Evolutionary conservation across 1,284 basidiomycete genomes (phyloP), one percentile per base, ranked within the genome.

Genomic region (Sporisorium sorghi): DNA sequence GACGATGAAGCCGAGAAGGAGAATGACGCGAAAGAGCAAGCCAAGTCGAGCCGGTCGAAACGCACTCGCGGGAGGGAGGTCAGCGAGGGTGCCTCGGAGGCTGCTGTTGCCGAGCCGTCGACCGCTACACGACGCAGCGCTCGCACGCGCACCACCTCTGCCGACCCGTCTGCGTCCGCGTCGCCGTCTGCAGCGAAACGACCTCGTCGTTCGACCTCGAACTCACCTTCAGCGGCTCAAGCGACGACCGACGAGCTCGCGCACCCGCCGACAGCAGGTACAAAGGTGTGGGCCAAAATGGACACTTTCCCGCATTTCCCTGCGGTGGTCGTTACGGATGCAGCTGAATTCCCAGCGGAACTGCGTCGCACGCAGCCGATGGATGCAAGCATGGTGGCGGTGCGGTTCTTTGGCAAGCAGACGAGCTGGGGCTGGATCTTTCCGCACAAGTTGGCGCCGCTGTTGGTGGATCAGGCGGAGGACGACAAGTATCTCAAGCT

Each of bases 221-320:
- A 21, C 30, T 9, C 24, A 23, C 37, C 54, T 43, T 26, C 40
- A 14, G 23, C 21, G 3, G 30, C 44, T 46, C 44, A 49, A 35
- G 51, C 37, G 26, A 24, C 50, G 23, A 14, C 14, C 11, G 50
- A 59, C 11, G 48, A 39, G 17, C 15, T 33, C 23, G 17, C 19
- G 21, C 23, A 43, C 1, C 32, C 39, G 10, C 60, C 67, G 17
- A 42, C 47, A 24, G 39, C 40, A 32, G 71, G 64, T 19, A 71
- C 68, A 5, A 49, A 58, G 39, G 73, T 75, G 6, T 75, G 73
- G 73, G 73, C 73, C 26, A 75, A 75, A 37, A 37, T 75, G 21
- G 68, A 71, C 19, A 63, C 56, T 0, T 62, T 50, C 28, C 68
- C 73, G 1, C 52, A 63, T 48, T 68, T 61, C n/a, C 73, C 73